phyloP scores from a whole-genome alignment of 1,284 basidiomycete genomes.

The Austroboletus niveus region DNA sequence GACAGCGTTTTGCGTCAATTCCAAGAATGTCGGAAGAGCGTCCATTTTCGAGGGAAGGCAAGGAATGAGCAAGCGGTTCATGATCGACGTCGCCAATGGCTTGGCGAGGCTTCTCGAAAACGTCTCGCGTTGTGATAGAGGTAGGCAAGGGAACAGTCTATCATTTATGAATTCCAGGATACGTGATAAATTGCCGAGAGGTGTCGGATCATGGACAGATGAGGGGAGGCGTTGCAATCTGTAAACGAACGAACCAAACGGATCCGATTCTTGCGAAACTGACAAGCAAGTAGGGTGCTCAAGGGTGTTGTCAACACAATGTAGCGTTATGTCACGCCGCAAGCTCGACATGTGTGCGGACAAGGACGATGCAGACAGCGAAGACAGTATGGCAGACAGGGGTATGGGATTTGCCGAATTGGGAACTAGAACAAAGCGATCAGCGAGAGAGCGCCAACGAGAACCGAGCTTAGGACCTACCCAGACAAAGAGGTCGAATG shows the following conservation, averaged over 20 bases:
- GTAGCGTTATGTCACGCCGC: slow-evolving; percentile 59
- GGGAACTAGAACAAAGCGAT: slow-evolving; percentile 43
- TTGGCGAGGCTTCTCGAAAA: slow-evolving; percentile 57
- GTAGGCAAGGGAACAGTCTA: slow-evolving; percentile 56
- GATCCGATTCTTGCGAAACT: slow-evolving; percentile 37
- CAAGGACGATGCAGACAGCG: slow-evolving; percentile 55
- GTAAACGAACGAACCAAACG: slow-evolving; percentile 25
- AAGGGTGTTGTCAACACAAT: slow-evolving; percentile 60
- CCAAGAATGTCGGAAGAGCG: slow-evolving; percentile 60
- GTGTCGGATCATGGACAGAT: slow-evolving; percentile 37
- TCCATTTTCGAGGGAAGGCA: slow-evolving; percentile 62
- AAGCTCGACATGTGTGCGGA: slow-evolving; percentile 55
- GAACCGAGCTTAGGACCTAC: slow-evolving; percentile 35
- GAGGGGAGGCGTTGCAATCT: slow-evolving; percentile 47
- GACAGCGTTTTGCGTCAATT: slow-evolving; percentile 52
- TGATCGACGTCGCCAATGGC: slow-evolving; percentile 54
- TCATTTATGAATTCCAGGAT: slow-evolving; percentile 56
- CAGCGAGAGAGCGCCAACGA: not conserved
- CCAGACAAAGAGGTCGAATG: slow-evolving; percentile 54
- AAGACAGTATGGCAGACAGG: slow-evolving; percentile 55
- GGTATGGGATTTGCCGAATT: slow-evolving; percentile 50
- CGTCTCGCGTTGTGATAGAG: slow-evolving; percentile 38
- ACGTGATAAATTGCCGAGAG: slow-evolving; percentile 50
- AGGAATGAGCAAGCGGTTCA: slow-evolving; percentile 65
- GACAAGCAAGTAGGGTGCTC: slow-evolving; percentile 49